Evolutionary conservation across 495 filamentous ascomycete genomes (phyloP), one percentile per base, ranked within the genome.

Genomic region (Neurospora sp.): DNA sequence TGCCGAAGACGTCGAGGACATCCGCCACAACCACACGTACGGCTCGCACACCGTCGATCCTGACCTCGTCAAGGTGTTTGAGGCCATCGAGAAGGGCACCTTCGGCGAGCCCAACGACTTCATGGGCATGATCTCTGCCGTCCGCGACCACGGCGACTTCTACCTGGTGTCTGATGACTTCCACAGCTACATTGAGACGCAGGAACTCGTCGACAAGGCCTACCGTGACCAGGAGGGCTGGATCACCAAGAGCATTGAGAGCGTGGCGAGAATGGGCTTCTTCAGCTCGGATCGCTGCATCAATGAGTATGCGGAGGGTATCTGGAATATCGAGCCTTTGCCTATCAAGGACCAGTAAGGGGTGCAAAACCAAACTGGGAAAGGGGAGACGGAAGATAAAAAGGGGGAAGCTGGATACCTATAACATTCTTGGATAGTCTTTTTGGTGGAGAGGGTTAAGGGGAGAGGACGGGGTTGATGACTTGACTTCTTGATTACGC

Each of bases 131-230:
- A 88, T 94, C 46, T 88, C 90, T 72, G 90, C 93, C 31, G 93
- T 99, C 76, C 90, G 90, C 72, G 93, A 96, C 71, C 96, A 98
- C 70, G 94, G 96, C 54, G 96, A 99, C 79, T 98, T 96, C 85
- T 99, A 99, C 79, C 89, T 99, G 20, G 94, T 99, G 40, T 95
- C 92, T 10, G 96, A 99, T 77, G 96, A 99, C 83, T 99, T 99
- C 88, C 90, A 91, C 80, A 93, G 90, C 74, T 99, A 99, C 82
- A 83, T 96, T 78, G 88, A 94, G 78, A 97, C 96, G 6, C 96
- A 98, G 73, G 87, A 88, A 44, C 85, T 97, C 74, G 93, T 98
- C 23, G 96, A 98, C 79, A 90, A 94, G 80, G 91, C 92, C 44
- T 99, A 94, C 87, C 88, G 87, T 81, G 89, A 98, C 80, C 91